Evolutionary conservation across 2,329 filamentous ascomycete genomes (phyloP).

Genomic region (Ascochyta koolunga): DNA sequence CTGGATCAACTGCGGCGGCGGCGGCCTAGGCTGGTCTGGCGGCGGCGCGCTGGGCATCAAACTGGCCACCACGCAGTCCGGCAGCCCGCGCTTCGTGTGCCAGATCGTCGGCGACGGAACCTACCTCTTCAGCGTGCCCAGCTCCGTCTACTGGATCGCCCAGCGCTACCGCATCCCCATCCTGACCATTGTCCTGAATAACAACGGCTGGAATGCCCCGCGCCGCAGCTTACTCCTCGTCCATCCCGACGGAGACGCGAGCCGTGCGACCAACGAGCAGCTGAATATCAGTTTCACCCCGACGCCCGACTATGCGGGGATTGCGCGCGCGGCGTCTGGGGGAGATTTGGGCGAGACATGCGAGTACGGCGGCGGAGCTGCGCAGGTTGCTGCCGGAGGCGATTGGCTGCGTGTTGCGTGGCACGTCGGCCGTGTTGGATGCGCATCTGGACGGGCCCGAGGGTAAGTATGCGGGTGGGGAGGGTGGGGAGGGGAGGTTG

Average conservation of each 20-base stretch:
- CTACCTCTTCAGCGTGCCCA: slow-evolving; percentile 69
- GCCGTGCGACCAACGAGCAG: slow-evolving; percentile 66
- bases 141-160: slow-evolving; percentile 72
- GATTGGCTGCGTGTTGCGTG: slow-evolving; percentile 62
- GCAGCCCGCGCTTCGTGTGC: slow-evolving; percentile 48
- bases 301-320: slow-evolving; percentile 70
- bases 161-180: slow-evolving; percentile 70
- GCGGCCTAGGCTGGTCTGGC: slow-evolving; percentile 80
- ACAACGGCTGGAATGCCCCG: slow-evolving; percentile 74
- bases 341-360: slow-evolving; percentile 67
- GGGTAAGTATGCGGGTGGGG: slow-evolving; percentile 55
- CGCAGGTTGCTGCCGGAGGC: slow-evolving; percentile 62
- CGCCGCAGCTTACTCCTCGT: slow-evolving; percentile 66
- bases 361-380: slow-evolving; percentile 63
- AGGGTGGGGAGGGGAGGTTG: slow-evolving; percentile 9
- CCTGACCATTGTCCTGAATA: slow-evolving; percentile 71
- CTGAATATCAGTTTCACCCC: slow-evolving; percentile 71
- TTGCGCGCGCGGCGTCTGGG: slow-evolving; percentile 69
- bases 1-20: slow-evolving; percentile 83
- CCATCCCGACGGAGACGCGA: slow-evolving; percentile 68
- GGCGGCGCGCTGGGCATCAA: slow-evolving; percentile 78
- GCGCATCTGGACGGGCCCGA: slow-evolving; percentile 62
- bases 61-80: slow-evolving; percentile 64
- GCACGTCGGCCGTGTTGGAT: slow-evolving; percentile 67
- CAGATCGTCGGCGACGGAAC: slow-evolving; percentile 70